Evolutionary conservation across 2,329 filamentous ascomycete species (phyloP), one percentile per base, ranked within the genome.

Genomic region (Fonsecaea nubica): DNA sequence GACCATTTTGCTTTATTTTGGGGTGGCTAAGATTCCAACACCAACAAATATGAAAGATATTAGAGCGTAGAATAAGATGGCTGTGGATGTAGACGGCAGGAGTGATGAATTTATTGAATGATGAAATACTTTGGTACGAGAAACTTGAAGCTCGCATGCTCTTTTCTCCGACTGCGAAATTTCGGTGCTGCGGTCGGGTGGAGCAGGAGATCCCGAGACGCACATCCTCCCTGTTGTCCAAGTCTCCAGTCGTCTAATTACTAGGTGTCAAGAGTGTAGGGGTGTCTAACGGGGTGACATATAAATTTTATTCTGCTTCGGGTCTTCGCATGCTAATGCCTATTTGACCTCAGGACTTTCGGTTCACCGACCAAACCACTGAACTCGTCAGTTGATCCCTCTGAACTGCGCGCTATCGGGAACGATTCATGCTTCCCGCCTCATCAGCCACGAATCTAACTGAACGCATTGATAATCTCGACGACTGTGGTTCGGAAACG

Each of bases 391-490:
- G 13, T 32, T 18, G 12, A 3, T 1, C 10, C 4, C 10, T n/a
- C 30, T 55, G 35, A 30, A 55, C 3, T 36, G 15, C 12, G 12
- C 12, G 40, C 40, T 18, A 4, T 25, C 12, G 10, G 10, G 45
- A 21, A 50, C 2, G 18, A 30, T 9, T 4, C 18, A 25, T 12
- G 18, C 18, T 25, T 50, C 12, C 12, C 45, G 25, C 10, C 45
- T 4, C 4, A 4, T 50, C 10, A 18, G 18, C 45, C 45, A 50
- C 8, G n/a, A 42, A 57, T 58, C 76, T 81, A 84, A 71, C 81
- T 76, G 71, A 83, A 86, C 74, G 85, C 82, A 79, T 90, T 90
- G 83, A 90, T 86, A 74, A 90, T 90, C 73, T 90, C 87, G 74
- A 89, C 85, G 76, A 90, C 83, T 85, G 67, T 2, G 66, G 35